Conservation (phyloP, 495 filamentous ascomycete species). For the Copromyces sp. region DNA sequence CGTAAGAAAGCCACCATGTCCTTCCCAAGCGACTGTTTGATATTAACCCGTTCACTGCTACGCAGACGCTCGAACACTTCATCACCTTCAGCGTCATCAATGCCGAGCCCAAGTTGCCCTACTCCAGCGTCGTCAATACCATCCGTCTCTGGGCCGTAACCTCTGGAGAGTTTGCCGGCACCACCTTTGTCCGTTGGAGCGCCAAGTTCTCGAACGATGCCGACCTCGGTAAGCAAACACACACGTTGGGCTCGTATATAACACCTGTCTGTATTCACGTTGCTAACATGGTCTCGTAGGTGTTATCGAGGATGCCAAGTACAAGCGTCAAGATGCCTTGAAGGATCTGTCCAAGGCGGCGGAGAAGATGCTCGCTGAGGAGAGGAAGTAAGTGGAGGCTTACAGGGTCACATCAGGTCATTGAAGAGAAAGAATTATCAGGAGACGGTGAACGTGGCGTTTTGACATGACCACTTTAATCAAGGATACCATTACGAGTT, state of each 20-base stretch:
- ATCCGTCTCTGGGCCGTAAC: conserved; percentile 52
- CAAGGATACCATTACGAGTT: background rate
- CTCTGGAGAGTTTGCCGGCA: conserved; percentile 46
- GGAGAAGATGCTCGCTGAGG: conserved; percentile 31
- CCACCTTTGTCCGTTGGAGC: conserved; percentile 54
- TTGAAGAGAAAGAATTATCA: background rate
- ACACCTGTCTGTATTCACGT: background rate
- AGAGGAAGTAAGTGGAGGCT: background rate
- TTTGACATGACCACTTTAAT: background rate
- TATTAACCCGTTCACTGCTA: background rate
- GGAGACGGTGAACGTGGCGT: background rate
- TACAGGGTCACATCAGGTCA: background rate
- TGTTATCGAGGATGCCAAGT: conserved; percentile 61
- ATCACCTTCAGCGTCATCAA: conserved; percentile 61
- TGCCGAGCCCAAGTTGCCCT: conserved; percentile 45
- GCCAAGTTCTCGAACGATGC: conserved; percentile 59
- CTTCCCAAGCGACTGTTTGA: background rate
- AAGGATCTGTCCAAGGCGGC: conserved; percentile 50
- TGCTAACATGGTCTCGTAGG: conserved; percentile 28
- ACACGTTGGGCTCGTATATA: too few relatives aligned
- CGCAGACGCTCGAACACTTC: conserved; percentile 56
- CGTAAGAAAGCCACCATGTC: conserved; percentile 24
- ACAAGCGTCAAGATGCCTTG: conserved; percentile 60
- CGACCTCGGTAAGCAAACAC: conserved; percentile 45
- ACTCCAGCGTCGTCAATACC: conserved; percentile 52